Conservation (phyloP, 208 protist species). For the Leishmania braziliensis region DNA sequence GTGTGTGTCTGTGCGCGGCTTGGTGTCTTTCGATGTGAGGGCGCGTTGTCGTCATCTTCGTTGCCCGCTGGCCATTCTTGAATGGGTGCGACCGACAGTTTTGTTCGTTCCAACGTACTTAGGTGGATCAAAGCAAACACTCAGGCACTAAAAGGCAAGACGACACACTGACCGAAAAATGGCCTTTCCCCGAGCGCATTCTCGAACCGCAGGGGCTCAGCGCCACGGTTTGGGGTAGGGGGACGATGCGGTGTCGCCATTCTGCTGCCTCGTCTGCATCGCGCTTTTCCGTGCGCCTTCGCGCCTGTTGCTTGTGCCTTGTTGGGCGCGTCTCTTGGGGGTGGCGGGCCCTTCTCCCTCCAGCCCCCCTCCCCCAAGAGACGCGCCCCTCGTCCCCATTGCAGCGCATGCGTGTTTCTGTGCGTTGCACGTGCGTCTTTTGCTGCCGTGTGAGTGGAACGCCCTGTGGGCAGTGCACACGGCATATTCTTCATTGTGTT, state of each 20-base stretch:
- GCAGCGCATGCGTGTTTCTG: no score
- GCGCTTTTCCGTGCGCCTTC: not conserved
- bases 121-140: no score
- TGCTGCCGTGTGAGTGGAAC: not conserved
- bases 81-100: no score
- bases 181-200: not conserved
- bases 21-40: not conserved
- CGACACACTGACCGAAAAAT: not conserved
- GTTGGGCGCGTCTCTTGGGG: not conserved
- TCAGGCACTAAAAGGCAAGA: no score
- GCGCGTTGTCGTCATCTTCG: not conserved
- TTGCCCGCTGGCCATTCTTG: not conserved
- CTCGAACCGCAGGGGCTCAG: not conserved
- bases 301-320: not conserved
- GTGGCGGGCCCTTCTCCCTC: not conserved
- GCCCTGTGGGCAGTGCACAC: not conserved
- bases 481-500: no score
- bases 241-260: not conserved
- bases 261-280: not conserved
- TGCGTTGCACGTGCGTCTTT: not conserved
- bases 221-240: no score
- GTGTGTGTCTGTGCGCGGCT: not conserved
- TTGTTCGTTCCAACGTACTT: no score
- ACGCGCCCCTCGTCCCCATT: not conserved
- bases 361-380: not conserved